Base-by-base conservation (phyloP, 306 rosid genomes). In the Medicago ruthenica region DNA sequence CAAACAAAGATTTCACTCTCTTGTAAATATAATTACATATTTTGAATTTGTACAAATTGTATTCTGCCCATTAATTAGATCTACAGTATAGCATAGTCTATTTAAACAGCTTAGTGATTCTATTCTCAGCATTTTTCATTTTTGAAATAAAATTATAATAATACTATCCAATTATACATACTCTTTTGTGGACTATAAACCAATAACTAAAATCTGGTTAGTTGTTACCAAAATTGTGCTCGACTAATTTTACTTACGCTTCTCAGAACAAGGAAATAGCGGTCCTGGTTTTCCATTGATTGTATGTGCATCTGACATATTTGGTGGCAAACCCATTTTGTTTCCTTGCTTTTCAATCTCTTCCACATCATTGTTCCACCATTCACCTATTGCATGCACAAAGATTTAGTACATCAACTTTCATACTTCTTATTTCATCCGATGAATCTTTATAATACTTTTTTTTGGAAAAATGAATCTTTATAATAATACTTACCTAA, bases 241-340 rank as follows among this genome's bases (percentile, higher is more conserved):
- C 31, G 31, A 27, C 31, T 27, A 12, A 48, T 70, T 44, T 47
- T 69, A 14, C 85, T 90, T 86, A 92, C 97, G 86, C 75, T 90
- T 92, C 82, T 90, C 92, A 0, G 91, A 83, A 82, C 97, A 90
- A 42, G 96, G 94, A 81, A 90, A 90, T 61, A 90, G 88, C 4
- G 96, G 92, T 77, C 97, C 97, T 17, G 97, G 94, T 82, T 90
- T 90, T 5, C 97, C 96, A 27, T 90, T 92, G 78, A 92, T 92
- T 8, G 96, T 88, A 85, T 92, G 97, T 1, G 92, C 97, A 83
- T 92, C 97, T 3, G 96, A 92, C 85, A 87, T 86, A 62, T 92
- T 90, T 53, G 96, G 97, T 12, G 94, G 91, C 77, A 92, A 73
- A 0, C 96, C 97, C 89, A 86, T 83, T 62, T 18, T 36, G 55